Base-by-base conservation (phyloP, 2,329 filamentous ascomycete genomes). In the Colletotrichum limetticola region DNA sequence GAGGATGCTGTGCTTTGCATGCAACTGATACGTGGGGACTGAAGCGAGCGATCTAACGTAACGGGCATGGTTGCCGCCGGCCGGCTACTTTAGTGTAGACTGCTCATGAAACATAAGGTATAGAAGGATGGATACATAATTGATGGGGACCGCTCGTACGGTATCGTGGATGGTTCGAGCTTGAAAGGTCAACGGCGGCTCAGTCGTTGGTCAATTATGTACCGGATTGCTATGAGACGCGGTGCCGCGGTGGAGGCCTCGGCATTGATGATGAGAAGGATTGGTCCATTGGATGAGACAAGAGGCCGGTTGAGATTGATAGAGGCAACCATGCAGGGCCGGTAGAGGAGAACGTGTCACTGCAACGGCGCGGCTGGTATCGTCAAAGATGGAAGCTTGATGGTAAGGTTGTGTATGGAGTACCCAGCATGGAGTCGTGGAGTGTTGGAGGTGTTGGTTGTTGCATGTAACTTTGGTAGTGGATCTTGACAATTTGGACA, bases 1-100 rank as follows among this genome's bases (percentile, higher is more conserved):
- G 42, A 22, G 42, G 49, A 62, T 58, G 30, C 52, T 14, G 62
- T 65, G 68, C 68, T 67, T 55, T 66, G 58, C 59, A 72, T 72
- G 59, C 55, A 65, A 59, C 66, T 69, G 70, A 72, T 64, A 64
- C 69, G 53, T 64, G 56, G 56, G 35, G 49, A 58, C 65, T 65
- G 65, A 67, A 49, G 68, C 26, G 30, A 58, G 65, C 37, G 58
- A 56, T 64, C 70, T 46, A 72, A 72, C 70, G 70, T 64, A 56
- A 64, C 66, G 70, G 66, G 59, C 66, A 65, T 60, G 55, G 42
- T 28, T 28, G 35, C 68, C 57, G 68, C 52, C 49, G n/a, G 5
- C 52, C 65, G 69, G 58, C 42, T 26, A 22, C 42, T 49, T 49
- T 49, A 11, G 19, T 22, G 42, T 49, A 53, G 42, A 42, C 19